Evolutionary conservation across 2,329 filamentous ascomycete genomes (phyloP), one percentile per base, ranked within the genome.

Genomic region (Microsporum audouinii): DNA sequence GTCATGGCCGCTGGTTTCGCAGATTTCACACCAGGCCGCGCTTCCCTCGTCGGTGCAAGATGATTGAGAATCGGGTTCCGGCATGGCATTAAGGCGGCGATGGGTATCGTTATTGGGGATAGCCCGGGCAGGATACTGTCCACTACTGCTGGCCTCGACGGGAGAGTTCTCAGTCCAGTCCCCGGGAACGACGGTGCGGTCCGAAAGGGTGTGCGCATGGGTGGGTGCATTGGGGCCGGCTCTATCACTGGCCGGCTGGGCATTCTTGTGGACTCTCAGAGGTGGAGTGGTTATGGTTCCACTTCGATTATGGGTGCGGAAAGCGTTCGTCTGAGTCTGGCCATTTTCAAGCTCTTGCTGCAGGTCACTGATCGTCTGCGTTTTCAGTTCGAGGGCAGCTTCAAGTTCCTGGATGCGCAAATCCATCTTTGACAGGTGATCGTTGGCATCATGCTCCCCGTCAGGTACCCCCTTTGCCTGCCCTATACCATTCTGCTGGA

Each of bases 11-110:
- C 84, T 82, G 38, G 88, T 89, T 77, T 96, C 91, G 76, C 92
- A 97, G 64, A 97, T 94, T 76, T 97, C 94, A 75, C 92, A 97
- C 88, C 89, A 95, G 64, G 91, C 81, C 14, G 81, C 83, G 71
- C 84, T 88, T 68, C 81, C 85, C 71, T 91, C 88, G 43, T 87
- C 89, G 27, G 84, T 82, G 33, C 82, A 84, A 41, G 87, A 88
- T 72, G 87, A 66, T 39, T 63, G 70, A 36, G 68, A 68, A 57
- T 76, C 75, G 2, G 71, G 71, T 65, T 75, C 76, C 43, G 71
- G 76, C 73, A 73, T 76, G 29, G 69, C 71, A 64, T 72, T 71
- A 27, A 75, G 65, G n/a, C 70, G 72, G 17, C 65, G 66, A 57
- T 68, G 67, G 34, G 70, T 69, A 8, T 69, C 65, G 59, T 67